Evolutionary conservation across 495 filamentous ascomycete genomes (phyloP).

Genomic region (Penicillium waksmanii): DNA sequence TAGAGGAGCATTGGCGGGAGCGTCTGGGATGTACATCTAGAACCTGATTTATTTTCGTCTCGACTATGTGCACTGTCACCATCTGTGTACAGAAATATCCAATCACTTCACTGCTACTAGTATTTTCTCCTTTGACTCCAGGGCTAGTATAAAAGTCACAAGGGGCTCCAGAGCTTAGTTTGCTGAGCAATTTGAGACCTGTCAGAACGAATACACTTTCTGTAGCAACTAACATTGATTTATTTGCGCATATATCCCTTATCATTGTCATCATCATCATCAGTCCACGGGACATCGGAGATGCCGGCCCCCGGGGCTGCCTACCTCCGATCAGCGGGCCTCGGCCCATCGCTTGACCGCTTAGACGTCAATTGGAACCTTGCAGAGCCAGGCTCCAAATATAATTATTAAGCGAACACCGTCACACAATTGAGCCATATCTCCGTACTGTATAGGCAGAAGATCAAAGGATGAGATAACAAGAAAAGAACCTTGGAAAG

Average conservation of each 20-base stretch:
- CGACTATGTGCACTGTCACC: slow-evolving; percentile 4
- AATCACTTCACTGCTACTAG: background rate
- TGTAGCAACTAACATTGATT: too few species aligned
- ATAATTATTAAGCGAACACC: background rate
- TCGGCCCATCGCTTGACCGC: too few species aligned
- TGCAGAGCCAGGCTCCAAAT: background rate
- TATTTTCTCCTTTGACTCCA: background rate
- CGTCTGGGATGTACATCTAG: slow-evolving; percentile 35
- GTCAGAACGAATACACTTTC: too few species aligned
- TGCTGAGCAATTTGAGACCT: too few species aligned
- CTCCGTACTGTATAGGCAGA: background rate
- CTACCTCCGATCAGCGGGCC: too few species aligned
- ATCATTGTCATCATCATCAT: too few species aligned
- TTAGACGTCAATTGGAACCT: background rate
- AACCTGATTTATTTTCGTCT: slow-evolving; percentile 1
- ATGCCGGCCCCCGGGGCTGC: too few species aligned
- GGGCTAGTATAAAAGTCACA: background rate
- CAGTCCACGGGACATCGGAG: too few species aligned
- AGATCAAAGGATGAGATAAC: background rate
- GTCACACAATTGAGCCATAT: background rate
- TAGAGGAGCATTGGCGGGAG: slow-evolving; percentile 34
- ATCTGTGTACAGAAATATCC: background rate
- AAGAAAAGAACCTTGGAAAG: background rate
- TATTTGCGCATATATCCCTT: too few species aligned
- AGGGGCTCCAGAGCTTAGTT: too few species aligned